Base-by-base conservation (phyloP, 1,284 basidiomycete species). In the Ustilago hordei region DNA sequence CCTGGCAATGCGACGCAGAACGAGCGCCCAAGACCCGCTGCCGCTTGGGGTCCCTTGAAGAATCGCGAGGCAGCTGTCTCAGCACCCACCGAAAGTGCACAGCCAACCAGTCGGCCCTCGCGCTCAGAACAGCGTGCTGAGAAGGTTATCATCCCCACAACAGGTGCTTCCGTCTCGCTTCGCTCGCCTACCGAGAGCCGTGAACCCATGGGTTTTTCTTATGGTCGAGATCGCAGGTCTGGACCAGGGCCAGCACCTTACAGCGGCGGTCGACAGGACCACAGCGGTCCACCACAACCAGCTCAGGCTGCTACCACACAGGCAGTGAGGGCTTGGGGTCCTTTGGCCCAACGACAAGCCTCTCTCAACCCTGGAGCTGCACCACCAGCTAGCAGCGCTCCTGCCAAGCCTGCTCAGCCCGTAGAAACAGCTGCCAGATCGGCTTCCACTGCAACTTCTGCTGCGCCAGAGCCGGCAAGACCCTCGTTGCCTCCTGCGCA, bases 311-410 rank as follows among this genome's bases (percentile, higher is more conserved):
- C 67, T 1, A 63, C 64, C 4, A 43, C 65, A 1, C 66, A 69
- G n/a, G 75, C 75, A 0, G 75, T 38, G 9, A 60, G 75, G 36
- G 71, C 75, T 28, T 85, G 84, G 84, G 84, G 84, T 9, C 83
- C 84, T 2, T 62, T 85, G 13, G 84, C 83, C 67, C 55, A 81
- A 63, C 55, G 81, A 60, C 65, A 79, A 58, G 75, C 81, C 55
- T 78, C 75, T 23, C 61, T 78, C 53, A 78, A 78, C 15, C 75
- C 75, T 3, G 69, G 67, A 60, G 58, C 75, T 13, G 64, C 64
- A n/a, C 67, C 63, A 13, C 62, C 68, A 9, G 41, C 60, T 19
- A 38, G 28, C 48, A 50, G 47, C 38, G 58, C 53, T 28, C 39
- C 67, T 8, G 28, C 69, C 31, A 65, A 50, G 43, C 31, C 70